Evolutionary conservation across 2,329 filamentous ascomycete species (phyloP).

Genomic region (Scorias spongiosa): DNA sequence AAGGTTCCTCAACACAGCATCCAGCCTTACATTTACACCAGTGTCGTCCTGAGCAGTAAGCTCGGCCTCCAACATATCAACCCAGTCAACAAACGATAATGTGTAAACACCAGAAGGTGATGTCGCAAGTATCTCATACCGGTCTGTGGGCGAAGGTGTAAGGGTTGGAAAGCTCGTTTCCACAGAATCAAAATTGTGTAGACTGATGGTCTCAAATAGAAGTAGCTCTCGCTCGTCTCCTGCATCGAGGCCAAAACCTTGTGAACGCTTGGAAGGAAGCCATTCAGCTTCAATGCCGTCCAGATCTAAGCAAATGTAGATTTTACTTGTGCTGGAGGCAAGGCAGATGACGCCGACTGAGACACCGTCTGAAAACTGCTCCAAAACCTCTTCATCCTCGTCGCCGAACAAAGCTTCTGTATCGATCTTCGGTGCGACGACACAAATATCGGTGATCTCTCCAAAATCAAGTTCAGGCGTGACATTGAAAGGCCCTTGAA

Average conservation of each 20-base stretch:
- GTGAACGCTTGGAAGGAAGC: constrained; percentile 33
- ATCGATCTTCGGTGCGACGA: constrained; percentile 39
- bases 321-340: constrained; percentile 37
- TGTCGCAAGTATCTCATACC: constrained; percentile 45
- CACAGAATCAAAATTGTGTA: constrained; percentile 10
- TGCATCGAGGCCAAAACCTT: constrained; percentile 12
- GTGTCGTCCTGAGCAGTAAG: constrained; percentile 34
- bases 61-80: constrained; percentile 40
- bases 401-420: constrained; percentile 37
- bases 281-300: constrained; percentile 48
- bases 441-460: constrained; percentile 45
- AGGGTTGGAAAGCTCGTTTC: constrained; percentile 36
- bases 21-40: constrained; percentile 41
- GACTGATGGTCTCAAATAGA: constrained; percentile 28
- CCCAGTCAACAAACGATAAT: constrained; percentile 42
- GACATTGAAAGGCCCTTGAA: constrained; percentile 47
- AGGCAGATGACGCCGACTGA: constrained; percentile 44
- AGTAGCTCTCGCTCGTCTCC: constrained; percentile 16
- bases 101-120: constrained; percentile 38
- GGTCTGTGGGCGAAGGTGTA: constrained; percentile 38
- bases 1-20: constrained; percentile 38
- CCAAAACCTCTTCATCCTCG: constrained; percentile 21
- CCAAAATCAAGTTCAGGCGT: constrained; percentile 36
- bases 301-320: constrained; percentile 46
- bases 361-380: constrained; percentile 28